Percentiles rank a stretch among this genome's conserved stretches.
phyloP scores from a whole-genome alignment of 2,329 filamentous ascomycete genomes.

The Sporothrix curviconia region DNA sequence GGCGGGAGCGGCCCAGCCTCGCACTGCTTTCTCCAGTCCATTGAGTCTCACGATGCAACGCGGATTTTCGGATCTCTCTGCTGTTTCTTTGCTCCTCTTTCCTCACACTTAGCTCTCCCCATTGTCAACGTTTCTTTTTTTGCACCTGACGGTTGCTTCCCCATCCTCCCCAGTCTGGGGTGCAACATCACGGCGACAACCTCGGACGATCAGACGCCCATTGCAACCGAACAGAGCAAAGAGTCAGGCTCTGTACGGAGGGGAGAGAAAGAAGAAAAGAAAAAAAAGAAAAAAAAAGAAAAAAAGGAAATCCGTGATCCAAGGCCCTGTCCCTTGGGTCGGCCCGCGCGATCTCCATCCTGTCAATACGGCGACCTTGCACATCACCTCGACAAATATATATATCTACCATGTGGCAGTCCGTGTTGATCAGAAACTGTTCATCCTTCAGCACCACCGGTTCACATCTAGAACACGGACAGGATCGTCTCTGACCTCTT shows the following conservation, averaged over 20 bases:
- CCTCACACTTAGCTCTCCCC: background rate
- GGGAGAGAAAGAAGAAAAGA: no score
- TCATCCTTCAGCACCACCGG: background rate
- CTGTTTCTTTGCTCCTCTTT: background rate
- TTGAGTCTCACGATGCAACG: background rate
- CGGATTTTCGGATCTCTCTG: background rate
- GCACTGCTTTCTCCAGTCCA: background rate
- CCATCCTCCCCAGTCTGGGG: background rate
- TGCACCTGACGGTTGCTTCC: background rate
- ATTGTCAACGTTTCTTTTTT: background rate
- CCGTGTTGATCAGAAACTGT: background rate
- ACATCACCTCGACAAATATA: background rate
- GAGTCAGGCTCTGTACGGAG: no score
- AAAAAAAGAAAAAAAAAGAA: background rate
- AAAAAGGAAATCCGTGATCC: background rate
- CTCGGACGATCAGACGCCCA: background rate
- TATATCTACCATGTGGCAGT: slow-evolving; percentile 6
- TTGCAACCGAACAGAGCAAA: background rate
- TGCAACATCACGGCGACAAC: slow-evolving; percentile 3
- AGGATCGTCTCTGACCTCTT: background rate
- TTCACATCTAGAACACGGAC: background rate
- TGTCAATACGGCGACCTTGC: background rate
- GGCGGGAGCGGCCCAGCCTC: background rate
- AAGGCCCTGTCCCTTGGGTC: background rate
- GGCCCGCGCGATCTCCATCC: background rate